Evolutionary conservation across 495 filamentous ascomycete genomes (phyloP).

Genomic region (Sabuloglossum arenarium): DNA sequence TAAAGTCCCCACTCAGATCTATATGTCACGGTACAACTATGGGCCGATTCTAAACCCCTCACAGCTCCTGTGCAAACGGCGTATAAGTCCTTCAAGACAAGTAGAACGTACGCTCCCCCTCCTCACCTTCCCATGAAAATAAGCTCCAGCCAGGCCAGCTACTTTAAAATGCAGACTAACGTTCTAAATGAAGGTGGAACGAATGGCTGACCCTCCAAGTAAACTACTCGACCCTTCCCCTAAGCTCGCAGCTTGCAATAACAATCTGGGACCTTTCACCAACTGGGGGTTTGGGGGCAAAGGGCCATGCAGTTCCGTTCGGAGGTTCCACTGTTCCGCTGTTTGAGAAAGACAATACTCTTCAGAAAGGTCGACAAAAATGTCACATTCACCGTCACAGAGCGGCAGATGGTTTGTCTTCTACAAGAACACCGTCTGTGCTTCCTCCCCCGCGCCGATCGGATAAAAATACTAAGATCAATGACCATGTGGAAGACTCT

Average conservation of each 20-base stretch:
- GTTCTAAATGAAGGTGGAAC: conserved; percentile 40
- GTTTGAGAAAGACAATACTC: conserved; percentile 76
- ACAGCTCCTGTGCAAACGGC: conserved; percentile 81
- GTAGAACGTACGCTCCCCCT: conserved; percentile 26
- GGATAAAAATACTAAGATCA: conserved; percentile 27
- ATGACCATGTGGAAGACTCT: conserved; percentile 23
- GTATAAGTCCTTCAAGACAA: conserved; percentile 68
- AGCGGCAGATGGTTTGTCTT: conserved; percentile 68
- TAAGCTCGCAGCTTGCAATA: conserved; percentile 67
- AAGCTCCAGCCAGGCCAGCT: neutral
- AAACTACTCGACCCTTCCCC: conserved; percentile 54
- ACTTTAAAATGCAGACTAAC: too few relatives aligned
- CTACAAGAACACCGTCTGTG: conserved; percentile 56
- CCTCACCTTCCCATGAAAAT: neutral
- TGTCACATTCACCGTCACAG: conserved; percentile 66
- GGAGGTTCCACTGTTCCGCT: conserved; percentile 80
- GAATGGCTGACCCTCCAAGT: conserved; percentile 89
- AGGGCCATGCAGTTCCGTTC: conserved; percentile 68
- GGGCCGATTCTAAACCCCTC: conserved; percentile 87
- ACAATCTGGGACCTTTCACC: conserved; percentile 92
- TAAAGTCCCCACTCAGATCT: conserved; percentile 52
- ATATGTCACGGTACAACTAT: conserved; percentile 80
- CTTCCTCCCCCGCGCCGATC: conserved; percentile 22
- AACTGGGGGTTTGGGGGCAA: conserved; percentile 36
- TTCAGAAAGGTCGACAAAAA: conserved; percentile 82